Base-by-base conservation (phyloP, 495 filamentous ascomycete genomes). In the Astrothelium subdiscretum region DNA sequence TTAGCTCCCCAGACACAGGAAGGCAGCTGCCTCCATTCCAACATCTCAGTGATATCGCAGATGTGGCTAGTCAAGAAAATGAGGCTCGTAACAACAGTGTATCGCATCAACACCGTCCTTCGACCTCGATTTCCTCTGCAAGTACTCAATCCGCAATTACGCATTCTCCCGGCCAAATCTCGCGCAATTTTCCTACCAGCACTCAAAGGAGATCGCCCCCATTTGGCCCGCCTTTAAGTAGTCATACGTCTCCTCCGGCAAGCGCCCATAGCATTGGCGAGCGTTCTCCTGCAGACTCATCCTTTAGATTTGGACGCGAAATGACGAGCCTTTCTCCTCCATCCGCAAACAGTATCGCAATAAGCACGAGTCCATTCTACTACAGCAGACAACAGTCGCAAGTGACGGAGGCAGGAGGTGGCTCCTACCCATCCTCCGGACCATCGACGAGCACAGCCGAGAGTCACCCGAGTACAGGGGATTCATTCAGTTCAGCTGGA, bases 371-470 rank as follows among this genome's bases (percentile, higher is more conserved):
- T 32, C 61, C 65, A 20, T 69, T 70, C 54, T 71, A 29, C 65
- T 68, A 44, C 22, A 65, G 68, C 62, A 70, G 72, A 22, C 66
- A 72, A 51, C 67, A 68, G 10, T 69, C 72, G 26, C 65, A 70
- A 29, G 67, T 68, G 13, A 72, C 68, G 13, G 70, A 62, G 1
- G 43, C 69, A 27, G 60, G 63, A 35, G 66, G 69, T 27, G 63
- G 52, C n/a, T 58, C 65, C 11, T 69, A 67, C 32, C 63, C 66
- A 20, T 58, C 63, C 1, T 69, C 64, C 12, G 22, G 72, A 24
- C 67, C 68, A 22, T 70, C 69, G 12, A 67, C 66, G 2, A 59
- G 43, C 31, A 64, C 67, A 1, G 48, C 22, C 29, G 48, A 54
- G 20, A 54, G 48, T 10, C 48, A 54, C 20, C 48, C 48, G 20